Percentiles rank a stretch among this genome's conserved stretches.
phyloP scores from a whole-genome alignment of 306 rosid species.

The Betula pendula region DNA sequence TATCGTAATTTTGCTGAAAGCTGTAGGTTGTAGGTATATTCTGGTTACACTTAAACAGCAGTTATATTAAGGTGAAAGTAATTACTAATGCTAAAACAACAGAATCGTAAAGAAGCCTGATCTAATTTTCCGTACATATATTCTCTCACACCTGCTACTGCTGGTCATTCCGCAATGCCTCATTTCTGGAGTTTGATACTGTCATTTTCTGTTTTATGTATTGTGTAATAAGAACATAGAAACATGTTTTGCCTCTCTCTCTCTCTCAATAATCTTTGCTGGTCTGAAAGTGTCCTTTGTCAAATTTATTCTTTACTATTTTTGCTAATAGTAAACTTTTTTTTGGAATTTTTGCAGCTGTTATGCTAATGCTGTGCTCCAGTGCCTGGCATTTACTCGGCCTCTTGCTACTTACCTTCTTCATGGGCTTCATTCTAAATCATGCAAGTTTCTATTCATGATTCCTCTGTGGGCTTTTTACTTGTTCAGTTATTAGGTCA shows the following conservation, averaged over 20 bases:
- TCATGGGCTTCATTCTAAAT: conserved; percentile 66
- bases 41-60: background rate
- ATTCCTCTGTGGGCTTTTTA: conserved; percentile 4
- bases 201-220: background rate
- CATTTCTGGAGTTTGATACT: background rate
- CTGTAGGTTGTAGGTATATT: background rate
- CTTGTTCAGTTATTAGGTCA: conserved; percentile 19
- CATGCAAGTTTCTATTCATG: conserved; percentile 52
- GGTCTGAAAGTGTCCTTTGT: conserved; percentile 3
- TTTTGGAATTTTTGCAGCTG: conserved; percentile 52
- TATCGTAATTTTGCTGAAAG: conserved; percentile 17
- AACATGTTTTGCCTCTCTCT: background rate
- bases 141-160: background rate
- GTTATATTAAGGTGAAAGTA: background rate
- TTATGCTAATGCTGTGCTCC: conserved; percentile 85
- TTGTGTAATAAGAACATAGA: background rate
- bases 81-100: background rate
- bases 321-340: conserved; percentile 26
- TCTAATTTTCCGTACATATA: background rate
- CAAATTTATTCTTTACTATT: background rate
- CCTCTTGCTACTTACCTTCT: conserved; percentile 66
- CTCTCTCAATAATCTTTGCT: conserved; percentile 4
- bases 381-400: conserved; percentile 74
- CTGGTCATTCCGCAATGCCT: background rate
- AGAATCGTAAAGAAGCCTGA: background rate